Base-by-base conservation (phyloP, 345 rosid species). In the Leavenworthia alabamica region DNA sequence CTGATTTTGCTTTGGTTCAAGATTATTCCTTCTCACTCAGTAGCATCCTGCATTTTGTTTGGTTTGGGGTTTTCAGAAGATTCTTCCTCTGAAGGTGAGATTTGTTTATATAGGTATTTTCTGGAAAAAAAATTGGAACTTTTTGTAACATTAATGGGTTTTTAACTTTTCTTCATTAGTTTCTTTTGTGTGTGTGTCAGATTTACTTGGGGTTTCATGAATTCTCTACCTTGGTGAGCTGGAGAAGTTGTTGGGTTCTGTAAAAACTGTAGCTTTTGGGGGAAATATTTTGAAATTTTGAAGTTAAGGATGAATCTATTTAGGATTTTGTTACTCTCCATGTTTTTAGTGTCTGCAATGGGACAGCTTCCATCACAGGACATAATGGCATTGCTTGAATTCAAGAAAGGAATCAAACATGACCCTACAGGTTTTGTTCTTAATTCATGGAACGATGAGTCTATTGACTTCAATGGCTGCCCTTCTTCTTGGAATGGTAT, bases 281-380 rank as follows among this genome's bases (percentile, higher is more conserved):
- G 44, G 15, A 12, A 15, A n/a, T n/a, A 1, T n/a, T n/a, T n/a
- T n/a, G n/a, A n/a, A n/a, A 12, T 2, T 24, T 47, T 60, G 20
- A 69, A 55, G 59, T n/a, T 5, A 51, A 73, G 44, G 59, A 85
- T 83, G 94, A 80, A 72, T 78, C 76, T 82, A 20, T 76, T 66
- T 33, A 73, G 74, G 80, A 33, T 81, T 62, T 49, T 79, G 42
- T 39, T 82, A 39, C 60, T 85, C 9, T 81, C 76, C 35, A 42
- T 78, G 28, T 66, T 82, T 52, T 70, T 77, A 58, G 8, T 87
- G 35, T 72, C 79, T 61, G 77, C 86, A 10, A 64, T 79, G 79
- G 99, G 88, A 33, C 99, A 93, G 72, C 96, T 89, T 74, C 99
- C 97, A 28, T 93, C 99, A 13, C 97, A 85, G 74, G 99, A 93